These are phyloP conservation scores for Massarina eburnea DNA, from an alignment of 2,329 filamentous ascomycete genomes.

Conservation along the genomic window DNA sequence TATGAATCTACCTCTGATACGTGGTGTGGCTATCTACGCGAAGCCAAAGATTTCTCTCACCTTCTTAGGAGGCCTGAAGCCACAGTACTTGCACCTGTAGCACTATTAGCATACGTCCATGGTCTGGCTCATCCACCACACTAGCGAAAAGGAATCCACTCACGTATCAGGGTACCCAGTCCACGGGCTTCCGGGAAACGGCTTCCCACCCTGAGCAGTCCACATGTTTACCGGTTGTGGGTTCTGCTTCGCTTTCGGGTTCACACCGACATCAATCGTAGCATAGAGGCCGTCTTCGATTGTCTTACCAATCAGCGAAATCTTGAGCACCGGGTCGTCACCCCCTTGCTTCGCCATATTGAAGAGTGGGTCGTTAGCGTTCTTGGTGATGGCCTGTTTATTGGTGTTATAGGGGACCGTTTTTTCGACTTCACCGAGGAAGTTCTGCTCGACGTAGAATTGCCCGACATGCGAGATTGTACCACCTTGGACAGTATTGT, in stretches of 20 bases:
- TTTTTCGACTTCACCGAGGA: conserved; percentile 55
- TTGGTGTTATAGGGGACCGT: conserved; percentile 50
- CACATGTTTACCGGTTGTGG: conserved; percentile 33
- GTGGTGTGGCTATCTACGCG: neutral
- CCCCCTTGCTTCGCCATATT: conserved; percentile 50
- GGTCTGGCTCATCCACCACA: neutral
- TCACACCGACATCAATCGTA: conserved; percentile 35
- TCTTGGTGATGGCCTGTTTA: conserved; percentile 49
- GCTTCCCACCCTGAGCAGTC: conserved; percentile 29
- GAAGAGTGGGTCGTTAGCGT: conserved; percentile 55
- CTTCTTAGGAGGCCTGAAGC: conserved; percentile 18
- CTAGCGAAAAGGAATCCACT: neutral
- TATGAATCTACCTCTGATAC: neutral
- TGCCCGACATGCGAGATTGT: conserved; percentile 64
- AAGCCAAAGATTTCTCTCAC: conserved; percentile 11
- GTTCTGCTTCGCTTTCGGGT: conserved; percentile 28
- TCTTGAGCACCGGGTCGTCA: conserved; percentile 60
- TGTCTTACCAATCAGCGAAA: conserved; percentile 55
- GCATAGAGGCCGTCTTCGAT: conserved; percentile 35
- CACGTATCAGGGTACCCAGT: conserved; percentile 30
- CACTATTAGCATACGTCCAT: neutral
- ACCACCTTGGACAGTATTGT: conserved; percentile 55
- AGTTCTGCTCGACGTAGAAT: conserved; percentile 64
- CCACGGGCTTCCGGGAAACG: conserved; percentile 25
- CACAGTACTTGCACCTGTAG: conserved; percentile 20